A percentile compares a stretch with the other conserved stretches of the same genome.
Evolutionary conservation across 1,284 basidiomycete species (phyloP).

Genomic region (Irpex rosettiformis): DNA sequence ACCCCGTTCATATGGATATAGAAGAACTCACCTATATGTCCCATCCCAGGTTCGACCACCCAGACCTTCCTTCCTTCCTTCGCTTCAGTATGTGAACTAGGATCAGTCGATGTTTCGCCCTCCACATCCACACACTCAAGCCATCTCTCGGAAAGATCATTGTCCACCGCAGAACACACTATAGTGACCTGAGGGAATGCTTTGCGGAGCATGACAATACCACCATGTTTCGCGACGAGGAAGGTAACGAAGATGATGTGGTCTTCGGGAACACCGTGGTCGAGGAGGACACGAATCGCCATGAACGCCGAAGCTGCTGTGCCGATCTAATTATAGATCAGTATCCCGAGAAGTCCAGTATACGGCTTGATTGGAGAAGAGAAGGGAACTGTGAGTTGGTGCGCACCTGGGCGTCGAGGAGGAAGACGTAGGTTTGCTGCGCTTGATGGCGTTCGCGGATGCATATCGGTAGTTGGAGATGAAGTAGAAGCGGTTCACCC

Average conservation of each 20-base stretch:
- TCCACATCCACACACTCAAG: constrained; percentile 43
- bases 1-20: constrained; percentile 1
- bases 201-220: constrained; percentile 70
- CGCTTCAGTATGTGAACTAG: constrained; percentile 9
- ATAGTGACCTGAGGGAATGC: constrained; percentile 84
- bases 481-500: constrained; percentile 87
- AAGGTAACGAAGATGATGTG: constrained; percentile 88
- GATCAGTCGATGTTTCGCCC: constrained; percentile 23
- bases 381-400: background rate
- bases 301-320: constrained; percentile 95
- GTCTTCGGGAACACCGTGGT: constrained; percentile 87
- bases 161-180: constrained; percentile 81
- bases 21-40: constrained; percentile 63
- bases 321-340: constrained; percentile 62
- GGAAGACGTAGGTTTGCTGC: constrained; percentile 74
- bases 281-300: constrained; percentile 93
- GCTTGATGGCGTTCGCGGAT: constrained; percentile 67
- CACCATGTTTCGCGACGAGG: constrained; percentile 80
- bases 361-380: background rate
- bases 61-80: constrained; percentile 57
- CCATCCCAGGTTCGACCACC: constrained; percentile 80
- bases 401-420: constrained; percentile 85
- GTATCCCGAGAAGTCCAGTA: background rate
- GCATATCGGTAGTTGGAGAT: constrained; percentile 73
- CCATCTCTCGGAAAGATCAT: constrained; percentile 70